Conservation (phyloP, 352 stramenopile genomes). For the Thraustochytrium striatum region DNA sequence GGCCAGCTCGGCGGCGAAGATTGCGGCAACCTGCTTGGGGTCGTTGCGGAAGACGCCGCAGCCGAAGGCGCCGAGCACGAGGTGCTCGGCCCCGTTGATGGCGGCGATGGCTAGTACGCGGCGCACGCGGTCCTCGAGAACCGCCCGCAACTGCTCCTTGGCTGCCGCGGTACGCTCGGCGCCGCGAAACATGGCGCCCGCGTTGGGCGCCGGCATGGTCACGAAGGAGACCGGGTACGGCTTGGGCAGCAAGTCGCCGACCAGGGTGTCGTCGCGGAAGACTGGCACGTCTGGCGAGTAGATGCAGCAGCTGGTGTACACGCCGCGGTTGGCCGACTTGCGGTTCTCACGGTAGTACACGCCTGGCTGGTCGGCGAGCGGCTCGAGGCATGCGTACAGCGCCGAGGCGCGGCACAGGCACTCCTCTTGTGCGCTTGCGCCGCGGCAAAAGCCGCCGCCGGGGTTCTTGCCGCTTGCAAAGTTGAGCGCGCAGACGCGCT, state of each 20-base stretch:
- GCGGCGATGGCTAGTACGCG: conserved; percentile 11
- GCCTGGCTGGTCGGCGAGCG: not conserved
- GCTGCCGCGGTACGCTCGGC: too few species aligned
- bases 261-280: not conserved
- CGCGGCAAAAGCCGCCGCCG: conserved; percentile 3
- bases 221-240: not conserved
- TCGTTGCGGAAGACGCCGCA: conserved; percentile 19
- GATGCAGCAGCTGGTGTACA: not conserved
- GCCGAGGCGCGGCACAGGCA: not conserved
- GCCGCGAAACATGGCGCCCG: not conserved
- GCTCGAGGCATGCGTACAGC: conserved; percentile 10
- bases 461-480: not conserved
- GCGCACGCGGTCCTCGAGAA: not conserved
- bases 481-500: not conserved
- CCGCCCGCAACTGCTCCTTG: not conserved
- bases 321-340: not conserved
- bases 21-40: not conserved
- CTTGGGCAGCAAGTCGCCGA: not conserved
- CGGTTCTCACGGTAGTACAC: not conserved
- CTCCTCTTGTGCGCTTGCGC: conserved; percentile 4
- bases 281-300: not conserved
- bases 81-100: not conserved
- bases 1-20: not conserved
- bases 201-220: conserved; percentile 12
- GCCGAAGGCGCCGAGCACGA: conserved; percentile 19